Conservation (phyloP, 2,329 filamentous ascomycete species). For the Graphilbum sp. region DNA sequence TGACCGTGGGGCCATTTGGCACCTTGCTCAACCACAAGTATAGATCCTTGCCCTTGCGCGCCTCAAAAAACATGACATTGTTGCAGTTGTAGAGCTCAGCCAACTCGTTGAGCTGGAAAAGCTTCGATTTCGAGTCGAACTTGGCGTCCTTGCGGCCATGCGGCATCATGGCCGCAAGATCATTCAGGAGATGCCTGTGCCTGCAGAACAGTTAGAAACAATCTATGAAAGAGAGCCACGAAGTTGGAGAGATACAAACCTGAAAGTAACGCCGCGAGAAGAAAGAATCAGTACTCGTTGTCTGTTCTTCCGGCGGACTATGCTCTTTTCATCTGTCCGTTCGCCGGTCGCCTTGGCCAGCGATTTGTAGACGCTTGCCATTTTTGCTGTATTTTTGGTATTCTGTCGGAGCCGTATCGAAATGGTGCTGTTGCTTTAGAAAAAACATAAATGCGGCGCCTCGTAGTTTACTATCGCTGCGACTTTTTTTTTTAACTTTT, state of each 20-base stretch:
- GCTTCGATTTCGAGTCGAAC: constrained; percentile 87
- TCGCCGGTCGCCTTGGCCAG: constrained; percentile 42
- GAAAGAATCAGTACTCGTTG: constrained; percentile 78
- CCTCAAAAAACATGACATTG: constrained; percentile 87
- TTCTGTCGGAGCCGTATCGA: not conserved
- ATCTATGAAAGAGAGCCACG: not conserved
- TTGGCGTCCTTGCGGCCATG: constrained; percentile 92
- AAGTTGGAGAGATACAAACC: constrained; percentile 32
- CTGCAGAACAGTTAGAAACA: constrained; percentile 25
- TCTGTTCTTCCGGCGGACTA: constrained; percentile 39
- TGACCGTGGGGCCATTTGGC: constrained; percentile 52
- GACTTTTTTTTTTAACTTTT: not conserved
- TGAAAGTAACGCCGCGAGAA: constrained; percentile 80
- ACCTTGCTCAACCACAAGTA: constrained; percentile 90
- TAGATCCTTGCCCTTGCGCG: constrained; percentile 82
- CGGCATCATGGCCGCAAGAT: constrained; percentile 75
- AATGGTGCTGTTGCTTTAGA: not conserved
- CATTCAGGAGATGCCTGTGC: constrained; percentile 84
- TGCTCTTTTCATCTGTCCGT: constrained; percentile 25
- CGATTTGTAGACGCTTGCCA: constrained; percentile 64
- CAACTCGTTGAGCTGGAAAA: constrained; percentile 61
- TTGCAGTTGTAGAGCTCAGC: constrained; percentile 73
- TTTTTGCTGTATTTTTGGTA: constrained; percentile 14
- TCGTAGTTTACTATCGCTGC: no score
- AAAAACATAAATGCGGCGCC: not conserved